Percentiles rank a stretch among this genome's conserved stretches.
These are phyloP conservation scores for Didymella lethalis DNA, from an alignment of 2,329 filamentous ascomycete genomes.

Conservation along the genomic window DNA sequence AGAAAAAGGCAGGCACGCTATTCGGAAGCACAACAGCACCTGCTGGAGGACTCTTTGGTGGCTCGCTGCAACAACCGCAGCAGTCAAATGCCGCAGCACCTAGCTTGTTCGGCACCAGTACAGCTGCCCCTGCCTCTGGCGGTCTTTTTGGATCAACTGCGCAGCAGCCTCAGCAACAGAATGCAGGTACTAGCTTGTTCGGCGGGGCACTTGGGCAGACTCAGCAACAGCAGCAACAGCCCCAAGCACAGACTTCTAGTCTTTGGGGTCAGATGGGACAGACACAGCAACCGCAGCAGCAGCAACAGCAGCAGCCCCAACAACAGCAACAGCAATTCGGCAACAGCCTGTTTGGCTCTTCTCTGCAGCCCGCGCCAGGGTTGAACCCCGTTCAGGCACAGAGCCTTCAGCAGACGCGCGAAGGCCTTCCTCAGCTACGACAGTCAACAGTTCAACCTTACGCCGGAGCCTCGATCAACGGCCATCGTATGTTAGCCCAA, in stretches of 20 bases:
- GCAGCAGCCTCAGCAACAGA: conserved; percentile 27
- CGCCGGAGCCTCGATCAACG: conserved; percentile 36
- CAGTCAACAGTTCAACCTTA: conserved; percentile 41
- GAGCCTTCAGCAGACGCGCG: conserved; percentile 49
- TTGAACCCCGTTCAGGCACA: conserved; percentile 41
- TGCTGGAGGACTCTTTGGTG: conserved; percentile 51
- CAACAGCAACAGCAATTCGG: conserved; percentile 52
- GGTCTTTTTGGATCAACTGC: conserved; percentile 30
- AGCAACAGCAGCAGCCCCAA: conserved; percentile 50
- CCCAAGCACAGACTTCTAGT: conserved; percentile 48
- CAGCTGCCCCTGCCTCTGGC: conserved; percentile 32
- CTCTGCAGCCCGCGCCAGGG: conserved; percentile 42
- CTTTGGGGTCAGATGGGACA: conserved; percentile 53
- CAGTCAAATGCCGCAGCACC: conserved; percentile 47
- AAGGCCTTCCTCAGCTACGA: conserved; percentile 47
- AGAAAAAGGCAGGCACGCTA: conserved; percentile 49
- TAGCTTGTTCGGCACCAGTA: conserved; percentile 29
- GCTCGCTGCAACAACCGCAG: conserved; percentile 46
- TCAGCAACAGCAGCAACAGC: conserved; percentile 28
- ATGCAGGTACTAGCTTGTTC: conserved; percentile 32
- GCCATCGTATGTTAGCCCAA: conserved; percentile 36
- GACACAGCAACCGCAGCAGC: conserved; percentile 53
- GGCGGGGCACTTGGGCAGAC: conserved; percentile 24
- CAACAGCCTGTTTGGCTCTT: conserved; percentile 52
- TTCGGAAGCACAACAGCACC: conserved; percentile 49